Evolutionary conservation across 2,329 filamentous ascomycete genomes (phyloP).

Genomic region (Pseudodiploospora longispora): DNA sequence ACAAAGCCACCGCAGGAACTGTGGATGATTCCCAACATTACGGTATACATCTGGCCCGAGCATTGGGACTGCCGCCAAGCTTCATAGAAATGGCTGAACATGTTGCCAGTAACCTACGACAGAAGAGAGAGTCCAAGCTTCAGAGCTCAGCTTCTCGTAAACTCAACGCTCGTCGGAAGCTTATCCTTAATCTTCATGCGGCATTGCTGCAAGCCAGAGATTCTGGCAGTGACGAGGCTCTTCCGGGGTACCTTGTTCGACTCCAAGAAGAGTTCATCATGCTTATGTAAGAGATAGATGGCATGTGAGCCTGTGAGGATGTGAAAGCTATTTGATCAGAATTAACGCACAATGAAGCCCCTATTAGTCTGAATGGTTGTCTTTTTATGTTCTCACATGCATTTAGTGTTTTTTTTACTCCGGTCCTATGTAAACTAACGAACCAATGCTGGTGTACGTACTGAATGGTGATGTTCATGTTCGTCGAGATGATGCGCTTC

Average conservation of each 20-base stretch:
- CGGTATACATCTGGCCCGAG: constrained; percentile 70
- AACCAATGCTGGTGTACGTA: too few species aligned
- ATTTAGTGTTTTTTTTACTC: background rate
- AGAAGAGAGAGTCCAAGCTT: constrained; percentile 48
- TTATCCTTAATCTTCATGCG: constrained; percentile 66
- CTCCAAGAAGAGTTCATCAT: constrained; percentile 64
- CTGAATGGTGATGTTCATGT: too few species aligned
- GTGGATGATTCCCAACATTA: constrained; percentile 64
- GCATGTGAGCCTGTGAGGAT: constrained; percentile 7
- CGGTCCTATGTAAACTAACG: background rate
- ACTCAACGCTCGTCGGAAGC: constrained; percentile 56
- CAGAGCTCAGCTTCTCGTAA: constrained; percentile 50
- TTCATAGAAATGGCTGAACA: constrained; percentile 61
- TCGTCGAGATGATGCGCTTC: too few species aligned
- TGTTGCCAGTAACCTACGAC: constrained; percentile 55
- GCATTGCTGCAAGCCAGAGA: constrained; percentile 60
- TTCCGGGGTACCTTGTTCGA: constrained; percentile 32
- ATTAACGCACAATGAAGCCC: background rate
- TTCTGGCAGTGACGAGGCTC: constrained; percentile 52
- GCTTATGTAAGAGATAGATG: constrained; percentile 60
- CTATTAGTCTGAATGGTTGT: too few species aligned
- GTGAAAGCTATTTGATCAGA: background rate
- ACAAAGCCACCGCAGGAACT: constrained; percentile 68
- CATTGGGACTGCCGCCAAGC: constrained; percentile 60
- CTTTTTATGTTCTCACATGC: background rate